Percentiles rank a stretch among this genome's conserved stretches.
These are phyloP conservation scores for Spergularia marina DNA, from an alignment of 148 eudicot species.

Conservation along the genomic window DNA sequence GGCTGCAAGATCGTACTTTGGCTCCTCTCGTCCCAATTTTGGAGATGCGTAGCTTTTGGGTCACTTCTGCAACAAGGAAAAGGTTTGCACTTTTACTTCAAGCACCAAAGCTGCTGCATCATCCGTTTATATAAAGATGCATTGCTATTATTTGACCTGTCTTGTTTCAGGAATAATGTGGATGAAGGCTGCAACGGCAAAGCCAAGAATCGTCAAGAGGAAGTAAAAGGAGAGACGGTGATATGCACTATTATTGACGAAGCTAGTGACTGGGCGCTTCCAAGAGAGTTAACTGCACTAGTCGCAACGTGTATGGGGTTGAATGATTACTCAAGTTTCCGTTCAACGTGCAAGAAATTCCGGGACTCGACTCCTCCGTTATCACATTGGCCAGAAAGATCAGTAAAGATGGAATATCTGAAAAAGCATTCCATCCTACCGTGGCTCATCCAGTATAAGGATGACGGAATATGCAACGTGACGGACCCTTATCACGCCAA, in stretches of 20 bases:
- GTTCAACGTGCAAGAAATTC: neutral
- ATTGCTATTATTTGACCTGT: too few species aligned
- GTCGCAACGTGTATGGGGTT: neutral
- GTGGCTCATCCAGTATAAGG: neutral
- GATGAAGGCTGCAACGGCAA: neutral
- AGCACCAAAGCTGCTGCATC: too few species aligned
- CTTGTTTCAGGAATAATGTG: neutral
- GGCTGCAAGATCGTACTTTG: neutral
- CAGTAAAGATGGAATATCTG: neutral
- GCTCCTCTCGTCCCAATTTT: neutral
- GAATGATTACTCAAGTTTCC: neutral
- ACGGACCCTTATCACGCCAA: neutral
- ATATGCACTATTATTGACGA: too few species aligned
- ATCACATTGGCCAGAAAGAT: neutral
- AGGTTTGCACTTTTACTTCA: neutral
- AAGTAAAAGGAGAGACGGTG: neutral
- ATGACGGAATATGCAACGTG: neutral
- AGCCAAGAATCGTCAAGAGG: too few species aligned
- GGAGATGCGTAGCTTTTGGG: neutral
- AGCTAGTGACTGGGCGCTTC: neutral
- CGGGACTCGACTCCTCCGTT: neutral
- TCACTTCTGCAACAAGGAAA: neutral
- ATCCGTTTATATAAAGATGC: too few species aligned
- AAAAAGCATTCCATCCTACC: neutral
- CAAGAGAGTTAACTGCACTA: neutral